Evolutionary conservation across 805 yeast genomes (phyloP), one percentile per base, ranked within the genome.

Genomic region (Isabelozyma heimii): DNA sequence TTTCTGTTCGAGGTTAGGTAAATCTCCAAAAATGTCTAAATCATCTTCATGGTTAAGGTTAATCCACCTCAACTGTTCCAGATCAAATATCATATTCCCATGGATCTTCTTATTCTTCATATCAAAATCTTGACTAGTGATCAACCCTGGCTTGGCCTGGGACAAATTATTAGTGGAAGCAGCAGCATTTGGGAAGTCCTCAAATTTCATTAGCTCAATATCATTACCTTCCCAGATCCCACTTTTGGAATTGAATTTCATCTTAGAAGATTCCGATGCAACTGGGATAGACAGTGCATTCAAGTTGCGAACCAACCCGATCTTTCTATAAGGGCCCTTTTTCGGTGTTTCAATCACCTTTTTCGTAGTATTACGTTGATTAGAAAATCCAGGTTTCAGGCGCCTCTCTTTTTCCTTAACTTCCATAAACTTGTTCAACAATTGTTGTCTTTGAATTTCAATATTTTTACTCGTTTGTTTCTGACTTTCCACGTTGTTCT

Each of bases 191-290:
- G 50, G 45, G 12, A 60, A 26, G 42, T 47, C 61, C 38, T 84
- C 85, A 59, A 84, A 84, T 39, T 75, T 69, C 33, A 72, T 55
- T 43, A 82, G 62, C 17, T 82, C 87, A 28, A 72, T 75, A 38
- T 84, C 86, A 56, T 84, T 84, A 4, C 89, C 89, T 55, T 80
- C 84, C 90, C 89, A 85, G 42, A 69, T 67, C 54, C 71, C 70
- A 43, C 73, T 68, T 13, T 63, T 63, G 1, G 84, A 76, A 53
- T 85, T 83, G 57, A 72, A 85, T 43, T 68, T 70, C 84, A 85
- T 82, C 20, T 54, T 60, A n/a, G 55, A 51, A 41, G 58, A 61
- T 55, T 56, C 27, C 43, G 49, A 20, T 53, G 51, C 24, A 15
- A 40, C 13, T 12, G 46, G 46, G 10, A 56, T 42, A 5, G 61